These are phyloP conservation scores for Oryza meridionalis DNA, from an alignment of 176 grass and related monocot species.

Conservation along the genomic window DNA sequence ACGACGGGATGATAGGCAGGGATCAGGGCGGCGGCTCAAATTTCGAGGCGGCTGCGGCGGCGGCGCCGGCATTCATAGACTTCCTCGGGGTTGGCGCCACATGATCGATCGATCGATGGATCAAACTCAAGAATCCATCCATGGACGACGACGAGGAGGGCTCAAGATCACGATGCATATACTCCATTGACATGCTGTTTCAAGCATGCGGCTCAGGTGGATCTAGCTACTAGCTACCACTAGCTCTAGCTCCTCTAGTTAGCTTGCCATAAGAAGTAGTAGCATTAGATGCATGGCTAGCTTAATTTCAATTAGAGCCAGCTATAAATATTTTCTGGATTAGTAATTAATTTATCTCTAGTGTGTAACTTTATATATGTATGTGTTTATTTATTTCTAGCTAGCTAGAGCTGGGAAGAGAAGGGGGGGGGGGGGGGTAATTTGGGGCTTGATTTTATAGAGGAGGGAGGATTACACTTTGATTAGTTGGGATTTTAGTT, in stretches of 20 bases:
- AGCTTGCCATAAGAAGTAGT: constrained; percentile 24
- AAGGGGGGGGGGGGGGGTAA: neutral
- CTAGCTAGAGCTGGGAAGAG: constrained; percentile 7
- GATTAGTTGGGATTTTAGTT: constrained; percentile 27
- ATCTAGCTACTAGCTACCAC: constrained; percentile 22
- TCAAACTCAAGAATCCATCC: neutral
- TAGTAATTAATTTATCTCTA: neutral
- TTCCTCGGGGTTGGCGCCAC: constrained; percentile 93
- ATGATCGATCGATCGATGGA: constrained; percentile 40
- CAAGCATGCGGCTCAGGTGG: constrained; percentile 31
- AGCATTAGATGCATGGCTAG: neutral
- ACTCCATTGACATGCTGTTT: constrained; percentile 11
- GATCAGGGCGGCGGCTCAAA: constrained; percentile 8
- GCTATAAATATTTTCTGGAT: neutral
- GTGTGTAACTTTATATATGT: neutral
- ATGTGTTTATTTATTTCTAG: neutral
- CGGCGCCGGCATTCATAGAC: constrained; percentile 79
- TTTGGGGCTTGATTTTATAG: constrained; percentile 35
- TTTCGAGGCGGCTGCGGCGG: constrained; percentile 17
- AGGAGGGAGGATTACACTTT: constrained; percentile 25
- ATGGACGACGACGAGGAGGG: neutral
- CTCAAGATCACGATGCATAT: neutral
- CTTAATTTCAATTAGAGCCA: neutral
- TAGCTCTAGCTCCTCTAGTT: constrained; percentile 8
- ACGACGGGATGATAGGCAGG: constrained; percentile 18